Conservation (phyloP, 257 asterid genomes). For the Fraxinus anomala region DNA sequence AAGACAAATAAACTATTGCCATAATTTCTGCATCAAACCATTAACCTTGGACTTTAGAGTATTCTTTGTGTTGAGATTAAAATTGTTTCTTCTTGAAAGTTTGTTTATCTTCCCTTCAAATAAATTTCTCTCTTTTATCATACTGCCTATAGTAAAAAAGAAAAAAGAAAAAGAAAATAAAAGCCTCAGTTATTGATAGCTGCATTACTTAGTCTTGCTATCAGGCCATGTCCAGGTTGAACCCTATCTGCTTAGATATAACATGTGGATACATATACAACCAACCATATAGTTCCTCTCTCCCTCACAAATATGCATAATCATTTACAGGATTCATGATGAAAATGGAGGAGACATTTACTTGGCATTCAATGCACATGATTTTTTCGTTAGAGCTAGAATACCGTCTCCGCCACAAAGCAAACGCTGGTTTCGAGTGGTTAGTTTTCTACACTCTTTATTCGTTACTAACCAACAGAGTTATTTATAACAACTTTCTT, state of each 20-base stretch:
- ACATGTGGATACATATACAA: neutral
- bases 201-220: neutral
- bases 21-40: neutral
- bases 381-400: conserved; percentile 51
- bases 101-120: neutral
- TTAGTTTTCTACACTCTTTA: conserved; percentile 37
- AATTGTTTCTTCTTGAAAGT: neutral
- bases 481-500: neutral
- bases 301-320: conserved; percentile 16
- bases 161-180: neutral
- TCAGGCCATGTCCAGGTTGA: neutral
- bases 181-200: neutral
- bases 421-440: conserved; percentile 83
- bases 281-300: neutral
- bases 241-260: neutral
- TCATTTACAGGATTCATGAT: conserved; percentile 69
- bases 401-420: conserved; percentile 72
- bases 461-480: neutral
- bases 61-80: neutral
- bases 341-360: conserved; percentile 71
- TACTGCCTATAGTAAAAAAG: neutral
- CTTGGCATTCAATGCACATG: conserved; percentile 86
- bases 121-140: neutral
- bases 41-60: too few relatives aligned
- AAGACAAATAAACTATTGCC: too few relatives aligned